Evolutionary conservation across 345 rosid species (phyloP).

Genomic region (Xanthoceras sorbifolium): DNA sequence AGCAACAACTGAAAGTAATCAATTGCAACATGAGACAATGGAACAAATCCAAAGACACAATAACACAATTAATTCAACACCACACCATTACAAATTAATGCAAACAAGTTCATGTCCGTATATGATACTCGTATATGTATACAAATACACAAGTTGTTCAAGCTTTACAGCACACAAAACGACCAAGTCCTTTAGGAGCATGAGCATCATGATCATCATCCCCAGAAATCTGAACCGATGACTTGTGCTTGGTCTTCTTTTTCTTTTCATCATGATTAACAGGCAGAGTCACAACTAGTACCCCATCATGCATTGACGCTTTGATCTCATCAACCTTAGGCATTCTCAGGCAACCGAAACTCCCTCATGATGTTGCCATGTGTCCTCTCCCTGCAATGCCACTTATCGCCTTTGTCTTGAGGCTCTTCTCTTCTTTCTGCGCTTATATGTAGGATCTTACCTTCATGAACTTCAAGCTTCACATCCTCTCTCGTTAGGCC

Average conservation of each 20-base stretch:
- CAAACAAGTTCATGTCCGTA: neutral
- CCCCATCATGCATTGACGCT: constrained; percentile 43
- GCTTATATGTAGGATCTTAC: constrained; percentile 24
- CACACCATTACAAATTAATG: neutral
- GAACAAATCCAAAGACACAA: neutral
- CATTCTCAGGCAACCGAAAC: constrained; percentile 39
- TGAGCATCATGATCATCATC: neutral
- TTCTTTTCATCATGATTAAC: constrained; percentile 8
- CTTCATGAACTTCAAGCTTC: constrained; percentile 34
- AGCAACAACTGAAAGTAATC: neutral
- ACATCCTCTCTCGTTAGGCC: constrained; percentile 45
- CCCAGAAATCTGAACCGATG: constrained; percentile 23
- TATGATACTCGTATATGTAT: neutral
- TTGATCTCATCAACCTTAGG: constrained; percentile 38
- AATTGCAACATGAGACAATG: neutral
- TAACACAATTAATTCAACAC: neutral
- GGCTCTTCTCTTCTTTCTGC: constrained; percentile 30
- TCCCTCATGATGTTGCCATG: constrained; percentile 27
- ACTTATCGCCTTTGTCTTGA: constrained; percentile 23
- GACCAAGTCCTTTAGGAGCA: constrained; percentile 31
- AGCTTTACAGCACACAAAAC: constrained; percentile 46
- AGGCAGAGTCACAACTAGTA: constrained; percentile 38
- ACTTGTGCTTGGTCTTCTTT: constrained; percentile 6
- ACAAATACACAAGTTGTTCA: neutral
- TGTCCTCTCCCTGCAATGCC: constrained; percentile 44